Base-by-base conservation (phyloP, 1,284 basidiomycete species). In the Cystobasidium pallidum region DNA sequence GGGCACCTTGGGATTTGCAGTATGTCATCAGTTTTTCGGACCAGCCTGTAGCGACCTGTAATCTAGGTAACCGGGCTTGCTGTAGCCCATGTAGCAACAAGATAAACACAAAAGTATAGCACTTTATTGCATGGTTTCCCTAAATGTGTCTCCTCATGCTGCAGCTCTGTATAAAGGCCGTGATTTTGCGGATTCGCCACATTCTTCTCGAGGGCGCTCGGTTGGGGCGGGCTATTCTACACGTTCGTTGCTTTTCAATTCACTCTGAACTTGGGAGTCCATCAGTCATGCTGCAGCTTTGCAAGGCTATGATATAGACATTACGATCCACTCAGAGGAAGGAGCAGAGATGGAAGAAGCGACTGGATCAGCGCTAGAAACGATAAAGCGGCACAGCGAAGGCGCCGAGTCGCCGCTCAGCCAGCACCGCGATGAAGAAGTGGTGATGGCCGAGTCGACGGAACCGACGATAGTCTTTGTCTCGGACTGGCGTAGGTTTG, bases 401-500 rank as follows among this genome's bases (percentile, higher is more conserved):
- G 65, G 43, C 43, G 6, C 43, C 7, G 11, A 32, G 21, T 21
- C 57, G 39, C 13, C 54, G 15, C 10, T 17, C 1, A 28, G 17
- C 17, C 19, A 34, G 15, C 36, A 41, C n/a, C 32, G n/a, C n/a
- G n/a, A n/a, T n/a, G n/a, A 39, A 39, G 36, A 39, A 55, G 19
- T 19, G 39, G 26, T 66, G n/a, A n/a, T n/a, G 64, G 52, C 54
- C 36, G 54, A 30, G 36, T 57, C 54, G 19, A 57, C 62, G 17
- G 43, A 11, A 11, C 30, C 43, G 39, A 17, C 28, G 62, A 64
- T 64, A 19, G 26, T 47, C 28, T 70, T 70, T 24, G 67, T 70
- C 7, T 70, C 67, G 24, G 67, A 70, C 26, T 70, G 67, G 67
- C 47, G 67, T 61, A 30, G 51, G 67, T 62, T 45, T n/a, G n/a